phyloP scores from a whole-genome alignment of 805 yeast species.

The Suhomyces xylopsoci region DNA sequence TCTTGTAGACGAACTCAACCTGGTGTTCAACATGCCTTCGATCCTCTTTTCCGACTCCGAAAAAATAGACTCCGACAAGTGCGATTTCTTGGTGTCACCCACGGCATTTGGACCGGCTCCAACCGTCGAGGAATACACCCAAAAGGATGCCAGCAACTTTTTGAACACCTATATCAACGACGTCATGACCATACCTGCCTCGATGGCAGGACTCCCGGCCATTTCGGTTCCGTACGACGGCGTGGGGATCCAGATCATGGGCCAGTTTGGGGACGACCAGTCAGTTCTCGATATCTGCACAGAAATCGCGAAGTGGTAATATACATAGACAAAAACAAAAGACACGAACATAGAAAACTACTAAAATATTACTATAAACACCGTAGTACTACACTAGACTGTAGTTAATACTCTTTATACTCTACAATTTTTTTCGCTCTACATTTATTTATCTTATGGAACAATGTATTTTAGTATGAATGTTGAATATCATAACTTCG shows the following conservation, averaged over 20 bases:
- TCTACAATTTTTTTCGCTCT: not conserved
- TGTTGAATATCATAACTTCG: slow-evolving; percentile 36
- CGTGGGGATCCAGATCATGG: slow-evolving; percentile 74
- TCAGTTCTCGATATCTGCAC: slow-evolving; percentile 46
- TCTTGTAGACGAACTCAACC: slow-evolving; percentile 64
- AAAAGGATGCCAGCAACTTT: slow-evolving; percentile 38
- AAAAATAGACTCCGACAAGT: slow-evolving; percentile 21
- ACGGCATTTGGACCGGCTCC: slow-evolving; percentile 63
- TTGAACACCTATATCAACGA: slow-evolving; percentile 75
- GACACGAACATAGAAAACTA: no score
- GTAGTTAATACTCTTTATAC: no score
- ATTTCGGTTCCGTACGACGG: slow-evolving; percentile 63
- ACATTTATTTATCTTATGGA: not conserved
- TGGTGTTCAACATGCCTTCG: slow-evolving; percentile 43
- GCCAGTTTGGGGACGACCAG: slow-evolving; percentile 82
- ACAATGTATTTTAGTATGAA: slow-evolving; percentile 2
- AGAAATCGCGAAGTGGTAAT: not conserved
- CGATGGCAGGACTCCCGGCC: slow-evolving; percentile 88
- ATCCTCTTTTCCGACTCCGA: slow-evolving; percentile 33
- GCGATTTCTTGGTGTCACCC: slow-evolving; percentile 72
- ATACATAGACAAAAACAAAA: not conserved
- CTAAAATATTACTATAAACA: no score
- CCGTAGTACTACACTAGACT: no score
- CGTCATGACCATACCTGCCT: slow-evolving; percentile 83
- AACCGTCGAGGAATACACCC: slow-evolving; percentile 42